Evolutionary conservation across 495 filamentous ascomycete species (phyloP).

Genomic region (Trichoderma virens): DNA sequence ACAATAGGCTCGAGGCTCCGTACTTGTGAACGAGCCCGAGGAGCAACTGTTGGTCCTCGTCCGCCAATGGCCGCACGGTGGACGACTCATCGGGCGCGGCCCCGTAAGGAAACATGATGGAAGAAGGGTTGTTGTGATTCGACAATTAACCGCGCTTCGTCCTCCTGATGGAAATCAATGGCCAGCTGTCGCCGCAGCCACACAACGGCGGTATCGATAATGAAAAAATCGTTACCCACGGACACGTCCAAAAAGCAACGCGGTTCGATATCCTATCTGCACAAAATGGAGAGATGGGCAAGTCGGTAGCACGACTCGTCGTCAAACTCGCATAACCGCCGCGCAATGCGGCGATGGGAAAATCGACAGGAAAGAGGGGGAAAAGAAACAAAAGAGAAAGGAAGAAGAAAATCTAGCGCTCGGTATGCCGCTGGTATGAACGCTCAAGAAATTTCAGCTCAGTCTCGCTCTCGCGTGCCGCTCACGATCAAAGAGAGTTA

Average conservation of each 20-base stretch:
- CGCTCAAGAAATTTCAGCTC: background rate
- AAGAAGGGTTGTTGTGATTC: background rate
- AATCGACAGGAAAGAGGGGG: too few species aligned
- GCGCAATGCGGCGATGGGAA: background rate
- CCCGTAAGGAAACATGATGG: slow-evolving; percentile 6
- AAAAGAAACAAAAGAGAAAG: too few species aligned
- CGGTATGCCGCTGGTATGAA: background rate
- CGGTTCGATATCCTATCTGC: background rate
- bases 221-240: background rate
- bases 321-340: background rate
- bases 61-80: slow-evolving; percentile 6
- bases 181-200: background rate
- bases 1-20: slow-evolving; percentile 5
- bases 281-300: background rate
- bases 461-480: background rate
- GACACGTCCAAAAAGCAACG: background rate
- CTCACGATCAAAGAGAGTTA: background rate
- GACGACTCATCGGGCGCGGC: slow-evolving; percentile 7
- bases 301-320: background rate
- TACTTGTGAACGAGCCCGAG: slow-evolving; percentile 9
- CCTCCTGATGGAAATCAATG: background rate
- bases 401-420: too few species aligned
- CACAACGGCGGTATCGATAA: background rate
- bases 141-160: background rate
- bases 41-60: slow-evolving; percentile 11